These are phyloP conservation scores for Diutina sp. DNA, from an alignment of 1,139 yeast genomes.

Conservation along the genomic window DNA sequence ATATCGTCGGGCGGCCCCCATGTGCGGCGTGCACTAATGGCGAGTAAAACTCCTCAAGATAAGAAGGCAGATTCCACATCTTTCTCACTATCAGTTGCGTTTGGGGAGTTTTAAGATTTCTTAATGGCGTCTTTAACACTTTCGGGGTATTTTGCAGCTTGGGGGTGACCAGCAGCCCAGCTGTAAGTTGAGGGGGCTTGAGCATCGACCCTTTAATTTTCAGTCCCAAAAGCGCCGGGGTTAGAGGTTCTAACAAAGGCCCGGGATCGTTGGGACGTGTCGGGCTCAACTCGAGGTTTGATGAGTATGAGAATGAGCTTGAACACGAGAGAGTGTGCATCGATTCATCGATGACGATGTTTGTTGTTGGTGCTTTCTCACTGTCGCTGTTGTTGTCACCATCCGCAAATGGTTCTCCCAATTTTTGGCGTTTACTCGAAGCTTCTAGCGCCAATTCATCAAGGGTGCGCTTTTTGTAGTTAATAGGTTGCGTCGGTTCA, in stretches of 20 bases:
- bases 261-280: constrained; percentile 45
- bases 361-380: constrained; percentile 3
- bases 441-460: not conserved
- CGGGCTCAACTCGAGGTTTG: constrained; percentile 54
- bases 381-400: constrained; percentile 5
- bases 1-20: constrained; percentile 3
- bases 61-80: constrained; percentile 53
- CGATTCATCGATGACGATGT: not conserved
- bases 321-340: not conserved
- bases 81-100: constrained; percentile 29
- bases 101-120: constrained; percentile 29
- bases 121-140: constrained; percentile 23
- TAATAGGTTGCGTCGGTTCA: not conserved
- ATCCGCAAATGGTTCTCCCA: constrained; percentile 5
- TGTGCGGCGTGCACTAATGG: constrained; percentile 20
- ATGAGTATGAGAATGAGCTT: constrained; percentile 40
- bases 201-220: not conserved
- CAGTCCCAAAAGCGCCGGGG: constrained; percentile 18
- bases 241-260: constrained; percentile 46
- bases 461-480: not conserved
- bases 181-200: not conserved
- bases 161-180: not conserved
- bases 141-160: constrained; percentile 7
- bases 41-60: constrained; percentile 55
- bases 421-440: not conserved